Conservation (phyloP, 106 monocot genomes). For the Dioscorea alata region DNA sequence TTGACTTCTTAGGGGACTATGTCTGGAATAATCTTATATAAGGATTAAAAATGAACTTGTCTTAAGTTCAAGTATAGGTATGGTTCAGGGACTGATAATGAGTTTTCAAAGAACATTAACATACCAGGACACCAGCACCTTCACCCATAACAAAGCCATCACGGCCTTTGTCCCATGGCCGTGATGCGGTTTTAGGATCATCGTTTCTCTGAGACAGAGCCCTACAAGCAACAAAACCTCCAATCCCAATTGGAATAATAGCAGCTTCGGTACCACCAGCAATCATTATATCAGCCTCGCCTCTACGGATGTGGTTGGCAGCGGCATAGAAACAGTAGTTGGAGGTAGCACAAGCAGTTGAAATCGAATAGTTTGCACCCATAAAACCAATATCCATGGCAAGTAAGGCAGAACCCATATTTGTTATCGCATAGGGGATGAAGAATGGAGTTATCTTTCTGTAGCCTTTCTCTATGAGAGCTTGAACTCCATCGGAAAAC, state of each 20-base stretch:
- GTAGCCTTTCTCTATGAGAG: conserved; percentile 87
- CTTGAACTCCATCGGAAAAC: conserved; percentile 92
- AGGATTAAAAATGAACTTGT: no score
- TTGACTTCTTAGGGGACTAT: no score
- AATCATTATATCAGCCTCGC: conserved; percentile 95
- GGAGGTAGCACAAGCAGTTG: conserved; percentile 99
- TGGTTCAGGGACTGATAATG: background rate
- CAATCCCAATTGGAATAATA: conserved; percentile 94
- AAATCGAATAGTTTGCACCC: conserved; percentile 98
- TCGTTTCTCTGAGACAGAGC: conserved; percentile 95
- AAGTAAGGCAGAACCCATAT: conserved; percentile 96
- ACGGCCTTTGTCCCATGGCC: conserved; percentile 94
- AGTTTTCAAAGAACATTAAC: background rate
- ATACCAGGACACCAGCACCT: conserved; percentile 93
- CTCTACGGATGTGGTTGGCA: conserved; percentile 91
- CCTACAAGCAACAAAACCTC: conserved; percentile 96
- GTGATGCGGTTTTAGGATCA: conserved; percentile 91
- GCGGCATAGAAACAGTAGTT: conserved; percentile 97
- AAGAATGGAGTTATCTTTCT: conserved; percentile 97
- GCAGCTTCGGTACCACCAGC: conserved; percentile 99
- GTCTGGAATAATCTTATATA: no score
- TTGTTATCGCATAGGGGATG: conserved; percentile 93
- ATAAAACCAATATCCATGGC: conserved; percentile 98
- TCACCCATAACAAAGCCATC: conserved; percentile 99
- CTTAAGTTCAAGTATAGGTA: background rate